A percentile compares a stretch with the other conserved stretches of the same genome.
Evolutionary conservation across 805 yeast species (phyloP).

Genomic region (Candida peoriensis): DNA sequence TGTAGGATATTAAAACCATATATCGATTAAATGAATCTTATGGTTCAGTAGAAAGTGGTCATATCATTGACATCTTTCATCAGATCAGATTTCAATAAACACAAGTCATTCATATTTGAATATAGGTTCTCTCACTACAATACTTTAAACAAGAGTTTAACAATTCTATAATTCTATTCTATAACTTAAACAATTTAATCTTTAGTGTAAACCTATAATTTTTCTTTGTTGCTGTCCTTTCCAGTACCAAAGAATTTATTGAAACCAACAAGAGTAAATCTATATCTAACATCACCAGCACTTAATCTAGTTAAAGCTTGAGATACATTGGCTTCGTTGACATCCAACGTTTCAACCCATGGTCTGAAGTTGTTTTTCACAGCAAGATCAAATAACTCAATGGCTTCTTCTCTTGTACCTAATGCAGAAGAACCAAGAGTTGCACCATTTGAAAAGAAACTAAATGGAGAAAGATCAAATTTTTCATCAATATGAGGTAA

Average conservation of each 20-base stretch:
- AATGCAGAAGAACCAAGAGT: conserved; percentile 53
- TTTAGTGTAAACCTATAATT: no score
- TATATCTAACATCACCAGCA: conserved; percentile 53
- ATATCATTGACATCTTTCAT: no score
- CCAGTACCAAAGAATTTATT: conserved; percentile 34
- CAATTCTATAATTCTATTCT: no score
- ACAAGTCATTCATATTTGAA: no score
- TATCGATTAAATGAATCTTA: not conserved
- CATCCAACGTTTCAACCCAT: conserved; percentile 57
- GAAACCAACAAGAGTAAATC: conserved; percentile 57
- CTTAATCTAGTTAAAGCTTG: conserved; percentile 52
- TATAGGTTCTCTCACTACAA: no score
- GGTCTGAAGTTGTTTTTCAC: conserved; percentile 52
- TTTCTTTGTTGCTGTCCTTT: no score
- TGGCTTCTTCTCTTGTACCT: conserved; percentile 61
- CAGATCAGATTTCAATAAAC: no score
- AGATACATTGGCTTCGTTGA: conserved; percentile 46
- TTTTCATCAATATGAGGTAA: conserved; percentile 46
- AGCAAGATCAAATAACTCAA: conserved; percentile 62
- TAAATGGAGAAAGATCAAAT: conserved; percentile 40
- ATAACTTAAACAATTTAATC: no score
- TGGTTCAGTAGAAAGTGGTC: not conserved
- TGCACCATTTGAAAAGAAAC: conserved; percentile 45
- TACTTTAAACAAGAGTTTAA: no score
- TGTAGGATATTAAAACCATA: no score